Percentiles rank a stretch among this genome's conserved stretches.
These are phyloP conservation scores for Coemansia sp. DNA, from an alignment of 192 early-diverging fungal genomes.

Conservation along the genomic window DNA sequence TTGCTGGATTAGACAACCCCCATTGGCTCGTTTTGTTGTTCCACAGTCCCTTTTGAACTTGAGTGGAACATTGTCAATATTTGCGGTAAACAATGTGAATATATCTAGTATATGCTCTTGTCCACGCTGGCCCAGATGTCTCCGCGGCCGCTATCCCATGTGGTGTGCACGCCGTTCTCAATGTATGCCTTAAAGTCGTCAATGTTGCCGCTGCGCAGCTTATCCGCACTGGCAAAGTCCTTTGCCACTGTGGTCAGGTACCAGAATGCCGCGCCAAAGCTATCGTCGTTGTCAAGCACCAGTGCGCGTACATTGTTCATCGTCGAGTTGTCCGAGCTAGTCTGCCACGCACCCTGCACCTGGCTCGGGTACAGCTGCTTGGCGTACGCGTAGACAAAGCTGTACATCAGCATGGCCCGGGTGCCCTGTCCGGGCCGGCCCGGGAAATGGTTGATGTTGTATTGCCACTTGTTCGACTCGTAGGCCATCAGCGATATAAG, in stretches of 20 bases:
- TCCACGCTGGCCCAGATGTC: slow-evolving; percentile 31
- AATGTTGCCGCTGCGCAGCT: slow-evolving; percentile 29
- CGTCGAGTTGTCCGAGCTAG: too few species aligned
- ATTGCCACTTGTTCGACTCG: slow-evolving; percentile 41
- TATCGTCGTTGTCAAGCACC: slow-evolving; percentile 41
- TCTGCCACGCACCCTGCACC: slow-evolving; percentile 1
- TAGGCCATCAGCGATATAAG: slow-evolving; percentile 41
- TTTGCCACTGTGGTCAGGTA: slow-evolving; percentile 22
- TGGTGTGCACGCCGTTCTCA: slow-evolving; percentile 22
- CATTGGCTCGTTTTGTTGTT: too few species aligned
- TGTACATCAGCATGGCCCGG: slow-evolving; percentile 47
- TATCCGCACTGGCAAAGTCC: slow-evolving; percentile 6
- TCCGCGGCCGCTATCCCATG: slow-evolving; percentile 27
- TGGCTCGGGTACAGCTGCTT: slow-evolving; percentile 16
- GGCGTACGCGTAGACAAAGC: slow-evolving; percentile 37
- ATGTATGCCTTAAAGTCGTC: slow-evolving; percentile 46
- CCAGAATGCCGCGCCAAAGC: slow-evolving; percentile 51
- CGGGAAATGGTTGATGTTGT: slow-evolving; percentile 50
- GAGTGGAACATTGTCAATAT: too few species aligned
- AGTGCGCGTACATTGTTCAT: slow-evolving; percentile 29
- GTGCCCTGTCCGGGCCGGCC: slow-evolving; percentile 47
- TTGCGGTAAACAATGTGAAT: not conserved
- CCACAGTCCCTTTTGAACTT: too few species aligned
- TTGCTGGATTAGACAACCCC: too few species aligned
- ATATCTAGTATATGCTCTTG: not conserved